Percentiles rank a stretch among this genome's conserved stretches.
phyloP scores from a whole-genome alignment of 1,139 yeast species.

The Pichia sp. region DNA sequence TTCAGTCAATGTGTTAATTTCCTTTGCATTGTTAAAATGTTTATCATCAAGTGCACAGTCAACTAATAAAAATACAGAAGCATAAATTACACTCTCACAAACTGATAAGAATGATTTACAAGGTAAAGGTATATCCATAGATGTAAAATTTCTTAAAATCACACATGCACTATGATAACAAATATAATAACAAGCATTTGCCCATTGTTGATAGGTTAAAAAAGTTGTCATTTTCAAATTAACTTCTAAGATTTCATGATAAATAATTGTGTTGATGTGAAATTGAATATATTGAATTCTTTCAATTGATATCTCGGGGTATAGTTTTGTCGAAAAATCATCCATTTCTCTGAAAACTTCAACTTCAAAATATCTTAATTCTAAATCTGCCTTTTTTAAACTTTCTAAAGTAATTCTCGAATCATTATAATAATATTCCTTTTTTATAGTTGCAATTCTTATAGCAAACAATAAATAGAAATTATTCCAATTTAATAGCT shows the following conservation, averaged over 20 bases:
- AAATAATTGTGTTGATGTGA: constrained; percentile 14
- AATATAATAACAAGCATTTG: constrained; percentile 14
- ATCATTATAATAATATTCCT: constrained; percentile 22
- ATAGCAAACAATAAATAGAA: constrained; percentile 19
- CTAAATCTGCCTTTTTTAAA: constrained; percentile 23
- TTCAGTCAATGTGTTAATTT: constrained; percentile 14
- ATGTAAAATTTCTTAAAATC: constrained; percentile 16
- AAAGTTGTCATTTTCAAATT: constrained; percentile 26
- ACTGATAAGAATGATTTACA: constrained; percentile 22
- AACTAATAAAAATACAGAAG: constrained; percentile 26
- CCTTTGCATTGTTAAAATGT: constrained; percentile 13
- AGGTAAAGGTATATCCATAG: constrained; percentile 13
- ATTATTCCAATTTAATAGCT: constrained; percentile 20
- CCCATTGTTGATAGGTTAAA: constrained; percentile 24
- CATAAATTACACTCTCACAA: constrained; percentile 21
- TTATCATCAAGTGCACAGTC: constrained; percentile 24
- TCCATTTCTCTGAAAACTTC: constrained; percentile 19
- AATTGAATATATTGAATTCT: constrained; percentile 17
- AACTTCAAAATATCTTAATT: constrained; percentile 21
- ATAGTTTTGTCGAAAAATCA: constrained; percentile 13
- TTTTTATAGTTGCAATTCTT: constrained; percentile 20
- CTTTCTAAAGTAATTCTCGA: constrained; percentile 16
- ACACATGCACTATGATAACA: constrained; percentile 21
- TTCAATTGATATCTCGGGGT: constrained; percentile 6
- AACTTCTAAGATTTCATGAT: constrained; percentile 24